Base-by-base conservation (phyloP, 78 protist species). In the Carpediemonas membranifera region DNA sequence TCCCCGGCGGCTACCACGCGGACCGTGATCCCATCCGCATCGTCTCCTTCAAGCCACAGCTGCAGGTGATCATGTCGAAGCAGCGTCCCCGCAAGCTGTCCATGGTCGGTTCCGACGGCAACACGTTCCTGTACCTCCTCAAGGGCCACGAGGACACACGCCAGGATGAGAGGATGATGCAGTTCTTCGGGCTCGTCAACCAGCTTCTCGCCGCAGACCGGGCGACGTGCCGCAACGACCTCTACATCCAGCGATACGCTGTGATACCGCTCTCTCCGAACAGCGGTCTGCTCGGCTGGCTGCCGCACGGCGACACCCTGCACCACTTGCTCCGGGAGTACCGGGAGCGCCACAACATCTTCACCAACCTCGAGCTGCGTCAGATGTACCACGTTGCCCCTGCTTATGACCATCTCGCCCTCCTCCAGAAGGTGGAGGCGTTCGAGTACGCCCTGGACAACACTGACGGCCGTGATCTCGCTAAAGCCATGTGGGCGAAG, bases 111-210 rank as follows among this genome's bases (percentile, higher is more conserved):
- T 31, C 41, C 7, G 86, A 81, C 50, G 81, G 78, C 35, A 13
- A 0, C 16, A 9, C 7, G 27, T 89, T 88, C 68, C 33, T 62
- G 54, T 95, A 81, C 87, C 67, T 93, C 37, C 90, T 94, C 59
- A 94, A 92, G 55, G 96, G 96, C 34, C 94, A 92, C 78, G 99
- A 96, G 82, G 98, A 95, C 65, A 13, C 73, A 5, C 63, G 72
- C 2, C 80, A 68, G 1, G 96, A 91, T 61, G 93, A 87, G 64
- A 59, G 96, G 39, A 65, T 88, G 9, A 88, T 88, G 95, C 95
- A 90, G 82, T 81, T 96, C 75, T 91, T 94, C 76, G 95, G 95
- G 30, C 80, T 93, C 28, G 94, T 96, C 43, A 94, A 96, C 86
- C 89, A 92, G 3, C 24, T 36, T 3, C 2, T 24, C 25, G 24